Percentiles rank a stretch among this genome's conserved stretches.
These are phyloP conservation scores for Dictyostelium firmibasis DNA, from an alignment of 78 protist genomes.

Conservation along the genomic window DNA sequence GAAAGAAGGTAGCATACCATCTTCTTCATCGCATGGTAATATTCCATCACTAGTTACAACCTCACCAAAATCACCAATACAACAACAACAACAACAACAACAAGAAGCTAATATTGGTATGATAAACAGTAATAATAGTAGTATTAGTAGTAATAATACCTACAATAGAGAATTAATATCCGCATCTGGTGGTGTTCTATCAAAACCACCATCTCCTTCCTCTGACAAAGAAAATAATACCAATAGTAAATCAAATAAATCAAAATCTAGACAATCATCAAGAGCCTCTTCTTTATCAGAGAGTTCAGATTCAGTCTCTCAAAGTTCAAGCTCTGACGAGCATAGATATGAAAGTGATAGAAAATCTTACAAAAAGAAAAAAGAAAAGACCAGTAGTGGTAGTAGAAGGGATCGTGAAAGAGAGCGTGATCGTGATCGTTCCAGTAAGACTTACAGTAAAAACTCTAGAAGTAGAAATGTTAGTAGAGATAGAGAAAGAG, in stretches of 20 bases:
- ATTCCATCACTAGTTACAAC: neutral
- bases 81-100: neutral
- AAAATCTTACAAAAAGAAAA: neutral
- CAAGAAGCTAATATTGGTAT: neutral
- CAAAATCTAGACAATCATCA: constrained; percentile 35
- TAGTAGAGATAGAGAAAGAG: constrained; percentile 15
- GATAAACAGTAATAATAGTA: neutral
- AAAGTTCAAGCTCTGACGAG: constrained; percentile 49
- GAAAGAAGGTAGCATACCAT: neutral
- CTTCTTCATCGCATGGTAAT: neutral
- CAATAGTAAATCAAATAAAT: neutral
- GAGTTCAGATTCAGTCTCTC: constrained; percentile 27
- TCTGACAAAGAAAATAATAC: constrained; percentile 31
- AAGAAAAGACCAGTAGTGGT: neutral
- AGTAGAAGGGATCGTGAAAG: neutral
- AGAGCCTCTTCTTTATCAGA: constrained; percentile 51
- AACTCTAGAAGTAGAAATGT: constrained; percentile 1
- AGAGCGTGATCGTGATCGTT: constrained; percentile 14
- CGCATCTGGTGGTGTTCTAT: neutral
- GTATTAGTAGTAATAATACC: neutral
- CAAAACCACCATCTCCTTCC: constrained; percentile 64
- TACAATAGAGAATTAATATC: constrained; percentile 5
- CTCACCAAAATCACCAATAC: neutral
- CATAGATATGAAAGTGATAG: constrained; percentile 3
- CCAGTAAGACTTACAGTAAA: neutral